Evolutionary conservation across 768 basidiomycete species (phyloP), one percentile per base, ranked within the genome.

Genomic region (Hericium coralloides): DNA sequence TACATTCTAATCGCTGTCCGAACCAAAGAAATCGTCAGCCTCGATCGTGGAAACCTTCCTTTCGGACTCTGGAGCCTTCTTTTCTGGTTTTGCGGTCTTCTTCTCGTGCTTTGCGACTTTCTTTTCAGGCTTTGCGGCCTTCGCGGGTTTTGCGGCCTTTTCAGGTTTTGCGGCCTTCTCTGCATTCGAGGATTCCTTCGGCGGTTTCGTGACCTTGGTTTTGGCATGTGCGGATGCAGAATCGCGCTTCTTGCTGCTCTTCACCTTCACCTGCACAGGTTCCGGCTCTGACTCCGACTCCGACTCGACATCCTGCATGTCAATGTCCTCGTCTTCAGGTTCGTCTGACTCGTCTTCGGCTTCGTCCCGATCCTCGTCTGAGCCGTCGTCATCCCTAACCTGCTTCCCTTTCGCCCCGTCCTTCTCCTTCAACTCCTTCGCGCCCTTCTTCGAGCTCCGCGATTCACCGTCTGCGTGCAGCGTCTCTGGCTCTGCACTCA

Each of bases 401-500:
- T 56, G 37, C 22, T 38, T 48, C 6, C 47, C 25, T 31, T 49
- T 55, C 12, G 4, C 12, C n/a, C 52, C 43, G 50, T 31, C 45
- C 20, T 38, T 55, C 37, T 14, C 37, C 2, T 36, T 41, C n/a
- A 20, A 12, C 6, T 8, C 18, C 2, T 52, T 52, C 12, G 25
- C 10, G 1, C 25, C 26, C 49, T 49, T 49, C 20, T 14, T 18
- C 23, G 31, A 31, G 4, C 31, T 31, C 31, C 31, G 31, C 31
- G 8, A 9, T 9, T 31, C 31, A 31, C 31, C 31, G 8, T 31
- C 31, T 9, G 31, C 31, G 8, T 60, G 59, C 59, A 57, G 25
- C 22, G 66, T 61, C 64, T 93, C 91, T 9, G 89, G 87, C 61
- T 85, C 82, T 1, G 63, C 55, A 1, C 78, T 72, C 43, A 92